Evolutionary conservation across 139 green algal species (phyloP), one percentile per base, ranked within the genome.

Genomic region (Chlamydomonas sphaeroides): DNA sequence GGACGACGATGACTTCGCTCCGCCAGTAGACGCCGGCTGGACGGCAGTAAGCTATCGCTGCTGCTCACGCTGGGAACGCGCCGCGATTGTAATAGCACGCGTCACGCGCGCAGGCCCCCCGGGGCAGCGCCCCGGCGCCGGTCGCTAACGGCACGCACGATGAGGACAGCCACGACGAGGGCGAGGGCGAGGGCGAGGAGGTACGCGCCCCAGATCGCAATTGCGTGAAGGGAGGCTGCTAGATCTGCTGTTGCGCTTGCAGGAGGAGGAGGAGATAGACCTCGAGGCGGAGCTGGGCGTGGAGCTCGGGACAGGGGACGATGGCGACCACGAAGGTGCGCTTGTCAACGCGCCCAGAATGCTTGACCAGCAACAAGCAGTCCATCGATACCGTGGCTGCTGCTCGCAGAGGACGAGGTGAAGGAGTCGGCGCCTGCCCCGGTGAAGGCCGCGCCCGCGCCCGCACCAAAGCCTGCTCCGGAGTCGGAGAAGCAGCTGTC

Each of bases 401-500:
- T 23, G 11, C 32, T 73, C 61, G 48, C 84, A 85, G 84, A 85
- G 57, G 79, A 85, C 38, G 79, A 85, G 35, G 26, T 26, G n/a
- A 65, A 73, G 32, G 48, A 82, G 45, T 38, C 42, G 3, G 59
- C 66, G 65, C 28, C 80, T 4, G 63, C 21, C 4, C 57, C 72
- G 36, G n/a, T 39, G 10, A 48, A 65, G 45, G 51, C 87, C 48
- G 65, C 72, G n/a, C 33, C 85, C 1, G 79, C 75, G 72, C 30
- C 81, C 10, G 41, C 76, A 53, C 30, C 73, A 3, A 89, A 88
- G 70, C 38, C 68, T 8, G 56, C 78, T 38, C 73, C 65, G 35
- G 84, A 92, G 81, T 81, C 68, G 25, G 90, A 93, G 78, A 88
- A 85, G 80, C 88, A 92, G 88, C 76, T 94, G 30, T 92, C 87